phyloP scores from a whole-genome alignment of 73 alveolate genomes.

The Durusdinium trenchii region DNA sequence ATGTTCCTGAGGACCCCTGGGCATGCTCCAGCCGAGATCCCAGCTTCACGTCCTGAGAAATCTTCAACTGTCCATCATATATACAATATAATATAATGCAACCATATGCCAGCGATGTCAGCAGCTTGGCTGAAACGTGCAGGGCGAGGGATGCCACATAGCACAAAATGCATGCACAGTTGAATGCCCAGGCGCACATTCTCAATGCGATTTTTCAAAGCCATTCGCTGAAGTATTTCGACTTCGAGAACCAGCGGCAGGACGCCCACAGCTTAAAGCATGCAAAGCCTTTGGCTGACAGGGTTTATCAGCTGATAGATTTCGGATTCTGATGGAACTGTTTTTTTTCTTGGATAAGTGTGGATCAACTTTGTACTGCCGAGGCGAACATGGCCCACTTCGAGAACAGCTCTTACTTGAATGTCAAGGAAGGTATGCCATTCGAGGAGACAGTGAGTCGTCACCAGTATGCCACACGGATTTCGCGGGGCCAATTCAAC shows the following conservation, averaged over 20 bases:
- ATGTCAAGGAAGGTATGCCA: slow-evolving; percentile 73
- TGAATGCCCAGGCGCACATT: slow-evolving; percentile 29
- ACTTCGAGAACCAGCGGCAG: slow-evolving; percentile 76
- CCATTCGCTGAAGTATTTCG: slow-evolving; percentile 69
- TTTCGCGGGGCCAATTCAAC: background rate
- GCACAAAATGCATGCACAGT: background rate
- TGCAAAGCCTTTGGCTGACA: background rate
- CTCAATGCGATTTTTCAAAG: slow-evolving; percentile 78
- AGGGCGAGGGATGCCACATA: background rate
- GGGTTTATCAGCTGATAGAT: background rate
- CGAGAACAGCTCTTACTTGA: slow-evolving; percentile 29
- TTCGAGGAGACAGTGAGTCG: slow-evolving; percentile 3
- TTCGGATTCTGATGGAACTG: background rate
- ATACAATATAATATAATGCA: no score
- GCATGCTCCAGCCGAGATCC: slow-evolving; percentile 40
- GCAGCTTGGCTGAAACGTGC: no score
- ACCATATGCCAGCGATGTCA: no score
- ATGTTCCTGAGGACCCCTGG: slow-evolving; percentile 86
- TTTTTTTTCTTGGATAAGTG: background rate
- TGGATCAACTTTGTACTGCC: background rate
- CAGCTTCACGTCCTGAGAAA: background rate
- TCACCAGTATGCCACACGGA: background rate
- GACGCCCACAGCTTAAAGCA: slow-evolving; percentile 27
- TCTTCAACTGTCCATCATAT: no score
- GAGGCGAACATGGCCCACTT: slow-evolving; percentile 91